Percentiles rank a stretch among this genome's conserved stretches.
phyloP scores from a whole-genome alignment of 1,284 basidiomycete genomes.

The Neotropicomus parvogracilis region DNA sequence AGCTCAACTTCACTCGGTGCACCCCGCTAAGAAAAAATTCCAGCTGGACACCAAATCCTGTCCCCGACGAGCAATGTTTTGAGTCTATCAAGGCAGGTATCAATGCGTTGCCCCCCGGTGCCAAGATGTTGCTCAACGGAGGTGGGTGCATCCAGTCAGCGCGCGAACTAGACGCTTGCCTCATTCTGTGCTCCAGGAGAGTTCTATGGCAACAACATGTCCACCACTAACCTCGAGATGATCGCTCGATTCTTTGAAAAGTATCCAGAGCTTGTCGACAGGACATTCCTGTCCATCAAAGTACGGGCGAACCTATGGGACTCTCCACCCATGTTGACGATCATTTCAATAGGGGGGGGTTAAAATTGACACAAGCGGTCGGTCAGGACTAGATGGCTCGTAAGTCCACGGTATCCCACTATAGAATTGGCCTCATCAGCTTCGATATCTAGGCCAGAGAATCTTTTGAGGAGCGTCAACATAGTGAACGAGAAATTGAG shows the following conservation, averaged over 20 bases:
- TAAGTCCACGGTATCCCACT: not conserved
- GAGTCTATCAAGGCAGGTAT: conserved; percentile 62
- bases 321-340: not conserved
- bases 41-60: conserved; percentile 18
- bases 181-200: conserved; percentile 19
- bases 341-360: conserved; percentile 9
- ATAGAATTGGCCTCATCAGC: no score
- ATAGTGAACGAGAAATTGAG: conserved; percentile 41
- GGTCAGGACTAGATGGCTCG: conserved; percentile 7
- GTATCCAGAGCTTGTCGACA: conserved; percentile 51
- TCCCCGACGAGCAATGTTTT: conserved; percentile 54
- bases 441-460: conserved; percentile 29
- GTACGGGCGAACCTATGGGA: conserved; percentile 7
- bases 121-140: conserved; percentile 49
- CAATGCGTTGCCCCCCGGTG: conserved; percentile 43
- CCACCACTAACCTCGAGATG: conserved; percentile 41
- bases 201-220: conserved; percentile 31
- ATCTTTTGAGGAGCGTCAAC: conserved; percentile 39
- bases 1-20: not conserved
- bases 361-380: not conserved
- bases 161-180: not conserved
- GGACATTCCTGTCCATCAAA: conserved; percentile 45
- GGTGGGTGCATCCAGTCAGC: conserved; percentile 30
- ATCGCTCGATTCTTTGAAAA: conserved; percentile 45
- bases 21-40: not conserved